These are phyloP conservation scores for Calycina herbarum DNA, from an alignment of 2,329 filamentous ascomycete genomes.

Conservation along the genomic window DNA sequence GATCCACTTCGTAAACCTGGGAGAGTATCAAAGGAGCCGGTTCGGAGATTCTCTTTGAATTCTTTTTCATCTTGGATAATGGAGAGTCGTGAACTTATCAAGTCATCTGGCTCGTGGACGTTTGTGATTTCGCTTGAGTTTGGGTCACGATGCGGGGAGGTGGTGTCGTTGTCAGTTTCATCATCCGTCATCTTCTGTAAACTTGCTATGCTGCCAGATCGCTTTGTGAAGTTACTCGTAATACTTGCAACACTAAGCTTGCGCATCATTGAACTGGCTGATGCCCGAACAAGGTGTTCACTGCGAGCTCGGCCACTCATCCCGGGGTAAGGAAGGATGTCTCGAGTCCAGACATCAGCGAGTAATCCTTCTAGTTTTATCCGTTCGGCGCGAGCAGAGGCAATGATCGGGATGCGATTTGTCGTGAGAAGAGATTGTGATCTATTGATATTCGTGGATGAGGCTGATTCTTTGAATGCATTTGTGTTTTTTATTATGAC, in stretches of 20 bases:
- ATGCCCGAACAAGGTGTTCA: conserved; percentile 72
- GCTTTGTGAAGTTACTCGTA: conserved; percentile 71
- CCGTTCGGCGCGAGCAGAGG: conserved; percentile 73
- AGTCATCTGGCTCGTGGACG: conserved; percentile 24
- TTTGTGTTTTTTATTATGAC: conserved; percentile 87
- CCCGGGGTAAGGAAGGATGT: conserved; percentile 78
- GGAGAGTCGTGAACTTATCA: conserved; percentile 26
- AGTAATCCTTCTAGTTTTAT: conserved; percentile 73
- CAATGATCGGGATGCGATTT: conserved; percentile 67
- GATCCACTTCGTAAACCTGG: conserved; percentile 14
- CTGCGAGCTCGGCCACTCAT: conserved; percentile 66
- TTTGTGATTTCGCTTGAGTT: conserved; percentile 21
- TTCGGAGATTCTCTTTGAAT: conserved; percentile 25
- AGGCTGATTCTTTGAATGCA: conserved; percentile 56
- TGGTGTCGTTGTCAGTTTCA: conserved; percentile 19
- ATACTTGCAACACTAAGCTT: conserved; percentile 84
- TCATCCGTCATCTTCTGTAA: conserved; percentile 32
- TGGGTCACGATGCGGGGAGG: conserved; percentile 19
- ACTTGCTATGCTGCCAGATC: conserved; percentile 48
- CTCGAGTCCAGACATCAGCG: conserved; percentile 80
- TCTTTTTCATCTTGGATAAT: conserved; percentile 34
- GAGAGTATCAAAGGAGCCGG: conserved; percentile 26
- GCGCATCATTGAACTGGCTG: conserved; percentile 83
- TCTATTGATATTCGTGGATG: conserved; percentile 61
- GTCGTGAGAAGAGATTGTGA: conserved; percentile 79